phyloP scores from a whole-genome alignment of 345 rosid genomes.

The Hypericum androsaemum region DNA sequence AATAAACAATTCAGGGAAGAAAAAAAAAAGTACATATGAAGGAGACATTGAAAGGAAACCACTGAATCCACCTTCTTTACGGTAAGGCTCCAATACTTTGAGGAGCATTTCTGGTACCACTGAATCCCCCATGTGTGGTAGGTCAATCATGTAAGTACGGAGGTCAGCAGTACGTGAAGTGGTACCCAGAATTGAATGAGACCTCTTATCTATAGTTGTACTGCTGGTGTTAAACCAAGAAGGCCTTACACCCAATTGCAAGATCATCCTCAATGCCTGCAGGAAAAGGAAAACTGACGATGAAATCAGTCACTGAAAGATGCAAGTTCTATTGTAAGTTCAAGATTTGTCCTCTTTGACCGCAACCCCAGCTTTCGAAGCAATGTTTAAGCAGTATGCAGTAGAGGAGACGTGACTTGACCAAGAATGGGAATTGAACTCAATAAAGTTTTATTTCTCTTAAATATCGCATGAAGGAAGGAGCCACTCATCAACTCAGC shows the following conservation, averaged over 20 bases:
- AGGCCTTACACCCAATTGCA: conserved; percentile 90
- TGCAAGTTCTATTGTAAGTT: no score
- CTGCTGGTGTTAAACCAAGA: conserved; percentile 91
- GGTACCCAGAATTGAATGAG: conserved; percentile 61
- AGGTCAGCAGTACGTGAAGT: conserved; percentile 63
- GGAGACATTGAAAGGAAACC: conserved; percentile 5
- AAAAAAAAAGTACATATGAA: conserved; percentile 11
- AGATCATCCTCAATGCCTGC: conserved; percentile 91
- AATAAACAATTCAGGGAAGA: conserved; percentile 15
- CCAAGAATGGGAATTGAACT: no score
- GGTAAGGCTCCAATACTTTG: conserved; percentile 86
- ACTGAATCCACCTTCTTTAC: conserved; percentile 53
- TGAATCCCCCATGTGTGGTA: conserved; percentile 72
- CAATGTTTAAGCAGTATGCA: no score
- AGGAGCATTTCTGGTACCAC: conserved; percentile 96
- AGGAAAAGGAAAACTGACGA: conserved; percentile 13
- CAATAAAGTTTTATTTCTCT: no score
- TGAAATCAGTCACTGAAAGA: no score
- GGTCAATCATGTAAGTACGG: conserved; percentile 75
- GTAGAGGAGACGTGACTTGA: no score
- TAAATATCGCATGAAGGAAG: no score
- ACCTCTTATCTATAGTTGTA: conserved; percentile 60
- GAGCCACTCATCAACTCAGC: no score
- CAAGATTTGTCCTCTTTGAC: no score
- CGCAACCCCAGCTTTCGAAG: no score